Percentiles rank a stretch among this genome's conserved stretches.
phyloP scores from a whole-genome alignment of 139 green algal genomes.

The Gonium pectorale region DNA sequence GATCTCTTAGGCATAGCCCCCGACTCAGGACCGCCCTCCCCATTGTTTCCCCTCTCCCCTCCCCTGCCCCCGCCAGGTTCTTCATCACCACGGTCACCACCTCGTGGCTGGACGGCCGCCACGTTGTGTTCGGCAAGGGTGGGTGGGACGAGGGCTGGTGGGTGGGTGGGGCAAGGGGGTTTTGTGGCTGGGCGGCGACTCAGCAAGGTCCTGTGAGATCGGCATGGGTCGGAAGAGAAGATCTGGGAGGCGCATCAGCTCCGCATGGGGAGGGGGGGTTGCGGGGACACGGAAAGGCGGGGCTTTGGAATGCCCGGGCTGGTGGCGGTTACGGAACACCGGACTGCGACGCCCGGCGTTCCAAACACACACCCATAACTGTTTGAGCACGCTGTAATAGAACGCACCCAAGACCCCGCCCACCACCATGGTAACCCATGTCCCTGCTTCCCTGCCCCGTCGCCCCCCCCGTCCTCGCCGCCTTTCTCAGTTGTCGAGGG shows the following conservation, averaged over 20 bases:
- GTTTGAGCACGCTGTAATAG: not conserved
- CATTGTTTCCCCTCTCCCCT: constrained; percentile 29
- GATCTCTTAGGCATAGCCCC: not conserved
- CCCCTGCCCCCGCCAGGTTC: constrained; percentile 62
- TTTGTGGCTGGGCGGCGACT: not conserved
- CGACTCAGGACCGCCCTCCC: not conserved
- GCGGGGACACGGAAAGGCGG: not conserved
- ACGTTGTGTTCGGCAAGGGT: constrained; percentile 97
- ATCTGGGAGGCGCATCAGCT: not conserved
- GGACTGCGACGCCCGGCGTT: too few species aligned
- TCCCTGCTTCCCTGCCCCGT: not conserved
- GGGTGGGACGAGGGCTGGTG: not conserved
- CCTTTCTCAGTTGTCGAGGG: constrained; percentile 89
- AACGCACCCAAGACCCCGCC: too few species aligned
- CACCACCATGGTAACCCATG: not conserved
- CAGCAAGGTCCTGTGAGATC: not conserved
- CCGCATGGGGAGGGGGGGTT: not conserved
- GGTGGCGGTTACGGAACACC: not conserved
- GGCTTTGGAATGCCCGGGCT: not conserved
- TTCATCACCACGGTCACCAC: constrained; percentile 92
- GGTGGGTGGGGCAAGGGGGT: not conserved
- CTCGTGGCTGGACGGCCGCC: constrained; percentile 85
- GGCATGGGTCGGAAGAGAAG: not conserved
- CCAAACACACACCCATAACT: not conserved
- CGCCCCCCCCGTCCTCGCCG: not conserved